Evolutionary conservation across 305 asterid genomes (phyloP), one percentile per base, ranked within the genome.

Genomic region (Fraxinus sp.): DNA sequence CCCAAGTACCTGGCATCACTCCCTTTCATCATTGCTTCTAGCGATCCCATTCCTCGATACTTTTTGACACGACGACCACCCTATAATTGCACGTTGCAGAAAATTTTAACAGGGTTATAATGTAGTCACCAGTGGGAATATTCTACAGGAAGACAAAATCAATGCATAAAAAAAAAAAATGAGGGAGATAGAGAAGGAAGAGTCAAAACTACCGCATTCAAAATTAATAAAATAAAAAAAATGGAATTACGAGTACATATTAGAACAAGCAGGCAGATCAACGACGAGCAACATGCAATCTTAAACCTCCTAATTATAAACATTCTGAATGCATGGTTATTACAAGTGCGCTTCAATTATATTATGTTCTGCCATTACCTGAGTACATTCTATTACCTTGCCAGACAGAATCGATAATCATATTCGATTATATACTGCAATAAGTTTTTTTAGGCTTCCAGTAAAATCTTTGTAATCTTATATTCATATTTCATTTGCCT

Each of bases 21-120:
- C 83, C 98, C 99, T 82, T 90, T 93, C 46, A 88, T 90, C 98
- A 94, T 94, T 77, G 98, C 98, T 90, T 96, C 99, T 62, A 96
- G 89, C 74, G 99, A 96, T 84, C 99, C 99, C 99, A 96, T 96
- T 41, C 98, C 98, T 86, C 99, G 80, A 85, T 94, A 96, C 85
- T 92, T 94, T 84, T 96, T 96, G 1, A 96, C 96, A 32, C 94
- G 90, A 20, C 85, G 76, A 83, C 92, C 93, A 81, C 83, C 88
- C 98, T 95, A 81, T 76, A 35, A 76, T 55, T 22, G 16, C 57
- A 74, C 26, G 78, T 39, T 28, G 37, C 64, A 44, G 78, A 16
- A 24, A 70, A 59, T 39, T 20, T 49, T 71, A 78, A 14, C 72
- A 68, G n/a, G 75, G 16, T 7, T 77, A 28, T 7, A 74, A 24